phyloP scores from a whole-genome alignment of 495 filamentous ascomycete species.

The Aspergillus carlsbadensis region DNA sequence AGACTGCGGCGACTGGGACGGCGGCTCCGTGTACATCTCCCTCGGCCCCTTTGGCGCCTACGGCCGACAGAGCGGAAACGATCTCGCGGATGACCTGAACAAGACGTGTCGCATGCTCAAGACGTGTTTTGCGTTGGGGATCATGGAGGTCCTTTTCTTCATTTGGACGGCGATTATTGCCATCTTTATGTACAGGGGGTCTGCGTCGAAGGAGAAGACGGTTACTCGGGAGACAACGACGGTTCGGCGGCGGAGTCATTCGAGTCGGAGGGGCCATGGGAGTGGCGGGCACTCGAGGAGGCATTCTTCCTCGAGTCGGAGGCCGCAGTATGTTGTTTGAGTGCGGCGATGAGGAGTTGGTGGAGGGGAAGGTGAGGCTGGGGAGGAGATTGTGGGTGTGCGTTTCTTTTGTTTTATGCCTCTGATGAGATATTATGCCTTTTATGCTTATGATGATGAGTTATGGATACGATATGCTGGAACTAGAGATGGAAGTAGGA shows the following conservation, averaged over 20 bases:
- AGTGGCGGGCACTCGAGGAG: slow-evolving; percentile 23
- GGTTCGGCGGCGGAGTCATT: slow-evolving; percentile 42
- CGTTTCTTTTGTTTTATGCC: too few species aligned
- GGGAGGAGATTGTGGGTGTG: too few species aligned
- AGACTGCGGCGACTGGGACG: slow-evolving; percentile 62
- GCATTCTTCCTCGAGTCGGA: slow-evolving; percentile 36
- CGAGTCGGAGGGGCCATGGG: slow-evolving; percentile 35
- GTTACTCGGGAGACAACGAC: slow-evolving; percentile 42
- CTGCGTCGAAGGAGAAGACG: slow-evolving; percentile 18
- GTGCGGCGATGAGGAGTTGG: not conserved
- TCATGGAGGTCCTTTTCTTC: slow-evolving; percentile 86
- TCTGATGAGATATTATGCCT: too few species aligned
- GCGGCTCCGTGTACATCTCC: slow-evolving; percentile 49
- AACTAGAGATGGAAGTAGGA: too few species aligned
- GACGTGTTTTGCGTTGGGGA: slow-evolving; percentile 79
- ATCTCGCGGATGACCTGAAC: slow-evolving; percentile 50
- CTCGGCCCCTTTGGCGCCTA: slow-evolving; percentile 60
- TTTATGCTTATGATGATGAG: too few species aligned
- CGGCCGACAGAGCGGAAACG: slow-evolving; percentile 36
- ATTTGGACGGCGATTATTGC: slow-evolving; percentile 67
- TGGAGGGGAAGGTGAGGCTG: too few species aligned
- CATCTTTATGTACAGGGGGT: slow-evolving; percentile 53
- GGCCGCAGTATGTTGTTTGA: slow-evolving; percentile 41
- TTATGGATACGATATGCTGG: too few species aligned
- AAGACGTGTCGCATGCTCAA: slow-evolving; percentile 89